phyloP scores from a whole-genome alignment of 306 rosid species.

The Malus orientalis region DNA sequence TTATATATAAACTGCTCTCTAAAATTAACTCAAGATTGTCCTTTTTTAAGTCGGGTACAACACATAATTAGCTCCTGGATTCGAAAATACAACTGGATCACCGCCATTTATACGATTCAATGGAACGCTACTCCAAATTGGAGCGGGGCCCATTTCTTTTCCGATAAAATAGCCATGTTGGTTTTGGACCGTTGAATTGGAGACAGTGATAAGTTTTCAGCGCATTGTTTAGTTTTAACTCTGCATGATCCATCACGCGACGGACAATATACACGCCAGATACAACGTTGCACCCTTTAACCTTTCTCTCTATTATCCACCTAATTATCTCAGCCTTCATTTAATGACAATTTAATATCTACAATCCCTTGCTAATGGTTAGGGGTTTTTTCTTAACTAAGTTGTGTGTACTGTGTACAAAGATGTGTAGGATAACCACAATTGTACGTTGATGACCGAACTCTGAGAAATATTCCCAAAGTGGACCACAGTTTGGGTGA shows the following conservation, averaged over 20 bases:
- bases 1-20: too few species aligned
- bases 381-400: too few species aligned
- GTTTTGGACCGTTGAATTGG: neutral
- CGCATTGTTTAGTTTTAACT: too few species aligned
- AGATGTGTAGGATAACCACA: neutral
- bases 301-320: neutral
- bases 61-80: neutral
- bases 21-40: too few species aligned
- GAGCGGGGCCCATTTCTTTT: too few species aligned
- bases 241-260: constrained; percentile 5
- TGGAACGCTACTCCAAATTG: neutral
- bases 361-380: neutral
- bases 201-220: neutral
- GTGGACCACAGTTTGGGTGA: neutral
- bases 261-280: neutral
- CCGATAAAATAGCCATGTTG: neutral
- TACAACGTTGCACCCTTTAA: neutral
- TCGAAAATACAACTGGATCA: neutral
- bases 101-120: neutral
- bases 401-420: neutral
- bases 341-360: neutral
- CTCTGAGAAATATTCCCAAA: neutral
- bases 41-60: too few species aligned
- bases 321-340: neutral
- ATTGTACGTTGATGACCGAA: neutral